Evolutionary conservation across 1,284 basidiomycete species (phyloP).

Genomic region (Melanopsichium pennsylvanicum): DNA sequence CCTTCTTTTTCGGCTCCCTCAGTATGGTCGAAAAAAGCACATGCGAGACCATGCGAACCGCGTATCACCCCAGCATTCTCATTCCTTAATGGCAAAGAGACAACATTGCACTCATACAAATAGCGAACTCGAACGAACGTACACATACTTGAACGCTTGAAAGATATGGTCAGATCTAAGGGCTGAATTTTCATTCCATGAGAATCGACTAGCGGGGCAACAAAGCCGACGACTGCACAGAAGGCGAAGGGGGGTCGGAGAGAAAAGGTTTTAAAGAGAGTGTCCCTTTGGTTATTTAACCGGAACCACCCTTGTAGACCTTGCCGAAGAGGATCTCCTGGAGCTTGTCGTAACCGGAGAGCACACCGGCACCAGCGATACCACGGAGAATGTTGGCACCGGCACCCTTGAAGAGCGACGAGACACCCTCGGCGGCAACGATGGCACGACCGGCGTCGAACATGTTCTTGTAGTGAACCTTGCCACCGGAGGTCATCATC

Average conservation of each 20-base stretch:
- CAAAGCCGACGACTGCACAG: conserved; percentile 16
- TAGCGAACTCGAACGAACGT: too few species aligned
- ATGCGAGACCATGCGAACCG: too few species aligned
- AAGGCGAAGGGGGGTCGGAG: conserved; percentile 12
- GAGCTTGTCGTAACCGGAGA: conserved; percentile 84
- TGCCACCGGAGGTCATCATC: conserved; percentile 66
- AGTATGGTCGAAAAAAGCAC: too few species aligned
- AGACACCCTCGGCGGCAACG: conserved; percentile 82
- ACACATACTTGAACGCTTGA: too few species aligned
- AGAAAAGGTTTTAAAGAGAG: background rate
- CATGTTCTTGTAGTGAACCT: conserved; percentile 69
- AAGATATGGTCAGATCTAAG: conserved; percentile 23
- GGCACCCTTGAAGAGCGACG: conserved; percentile 76
- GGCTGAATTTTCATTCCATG: conserved; percentile 43
- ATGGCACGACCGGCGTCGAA: conserved; percentile 77
- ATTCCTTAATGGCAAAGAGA: too few species aligned
- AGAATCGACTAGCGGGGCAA: conserved; percentile 1
- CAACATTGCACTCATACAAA: too few species aligned
- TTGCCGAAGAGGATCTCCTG: conserved; percentile 71
- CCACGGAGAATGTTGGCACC: conserved; percentile 98
- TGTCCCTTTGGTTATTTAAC: conserved; percentile 32
- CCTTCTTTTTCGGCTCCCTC: too few species aligned
- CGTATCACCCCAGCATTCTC: too few species aligned
- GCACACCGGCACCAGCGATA: conserved; percentile 95
- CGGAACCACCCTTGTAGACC: conserved; percentile 62